Percentiles rank a stretch among this genome's conserved stretches.
Evolutionary conservation across 768 basidiomycete species (phyloP).

Genomic region (Rhizopogon sp.): DNA sequence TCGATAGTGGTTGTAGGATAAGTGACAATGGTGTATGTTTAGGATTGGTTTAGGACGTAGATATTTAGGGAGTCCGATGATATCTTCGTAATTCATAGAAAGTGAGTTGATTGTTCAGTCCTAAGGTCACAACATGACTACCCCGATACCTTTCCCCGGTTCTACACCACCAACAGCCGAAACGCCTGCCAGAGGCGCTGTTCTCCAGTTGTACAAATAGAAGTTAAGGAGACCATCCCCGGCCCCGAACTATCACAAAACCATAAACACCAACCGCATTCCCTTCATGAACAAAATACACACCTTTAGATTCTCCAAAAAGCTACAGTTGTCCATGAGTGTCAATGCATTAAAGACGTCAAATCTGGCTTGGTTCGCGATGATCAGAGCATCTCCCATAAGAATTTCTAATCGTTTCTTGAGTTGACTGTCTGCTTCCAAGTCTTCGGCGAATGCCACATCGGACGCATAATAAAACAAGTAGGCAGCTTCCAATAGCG

Average conservation of each 20-base stretch:
- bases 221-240: constrained; percentile 91
- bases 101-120: not conserved
- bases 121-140: constrained; percentile 79
- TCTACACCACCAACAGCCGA: constrained; percentile 39
- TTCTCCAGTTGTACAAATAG: constrained; percentile 95
- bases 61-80: not conserved
- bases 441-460: constrained; percentile 54
- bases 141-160: constrained; percentile 81
- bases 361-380: constrained; percentile 82
- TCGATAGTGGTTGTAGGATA: constrained; percentile 41
- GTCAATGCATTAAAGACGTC: constrained; percentile 97
- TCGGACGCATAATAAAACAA: constrained; percentile 93
- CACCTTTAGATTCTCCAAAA: constrained; percentile 84
- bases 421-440: constrained; percentile 57
- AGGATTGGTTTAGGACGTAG: not conserved
- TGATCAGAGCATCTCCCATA: constrained; percentile 72
- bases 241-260: constrained; percentile 66
- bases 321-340: constrained; percentile 85
- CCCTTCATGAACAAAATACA: constrained; percentile 9
- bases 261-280: not conserved
- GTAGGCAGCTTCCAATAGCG: constrained; percentile 86
- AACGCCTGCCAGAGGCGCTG: constrained; percentile 71
- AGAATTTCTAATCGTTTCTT: constrained; percentile 68
- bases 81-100: constrained; percentile 2
- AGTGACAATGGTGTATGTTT: not conserved